Evolutionary conservation across 1,284 basidiomycete genomes (phyloP).

Genomic region (Hemileia vastatrix): DNA sequence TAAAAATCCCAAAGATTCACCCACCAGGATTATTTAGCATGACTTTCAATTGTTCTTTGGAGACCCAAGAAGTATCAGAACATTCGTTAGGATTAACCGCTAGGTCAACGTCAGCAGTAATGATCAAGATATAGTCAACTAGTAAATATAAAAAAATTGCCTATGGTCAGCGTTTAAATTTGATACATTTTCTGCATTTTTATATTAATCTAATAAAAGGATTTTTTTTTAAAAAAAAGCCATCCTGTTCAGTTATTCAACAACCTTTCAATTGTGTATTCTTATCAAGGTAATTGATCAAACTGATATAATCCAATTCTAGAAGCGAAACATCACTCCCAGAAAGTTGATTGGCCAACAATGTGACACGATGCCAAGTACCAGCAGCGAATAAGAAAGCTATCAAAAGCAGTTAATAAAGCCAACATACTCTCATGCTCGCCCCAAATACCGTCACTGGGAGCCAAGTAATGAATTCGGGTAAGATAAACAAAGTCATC

Average conservation of each 20-base stretch:
- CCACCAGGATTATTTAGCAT: conserved; percentile 79
- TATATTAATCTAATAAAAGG: too few relatives aligned
- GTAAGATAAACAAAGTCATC: conserved; percentile 92
- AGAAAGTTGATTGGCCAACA: conserved; percentile 4
- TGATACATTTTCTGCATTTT: not conserved
- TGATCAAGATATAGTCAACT: conserved; percentile 98
- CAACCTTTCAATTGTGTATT: not conserved
- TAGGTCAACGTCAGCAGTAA: conserved; percentile 79
- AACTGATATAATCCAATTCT: not conserved
- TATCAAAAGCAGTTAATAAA: too few relatives aligned
- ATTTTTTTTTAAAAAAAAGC: too few relatives aligned
- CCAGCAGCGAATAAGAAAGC: too few relatives aligned
- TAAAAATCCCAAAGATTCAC: too few relatives aligned
- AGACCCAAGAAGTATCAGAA: conserved; percentile 80
- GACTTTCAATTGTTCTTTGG: conserved; percentile 71
- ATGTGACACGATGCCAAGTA: not conserved
- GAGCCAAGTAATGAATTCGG: conserved; percentile 93
- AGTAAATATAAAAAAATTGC: conserved; percentile 3
- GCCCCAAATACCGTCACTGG: conserved; percentile 86
- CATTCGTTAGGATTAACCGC: conserved; percentile 84
- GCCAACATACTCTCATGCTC: conserved; percentile 81
- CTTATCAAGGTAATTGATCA: not conserved
- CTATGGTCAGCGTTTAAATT: not conserved
- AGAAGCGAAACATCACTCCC: not conserved
- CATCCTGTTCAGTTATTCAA: too few relatives aligned